Percentiles rank a stretch among this genome's conserved stretches.
phyloP scores from a whole-genome alignment of 1,139 yeast genomes.

The Martiniozyma asiatica region DNA sequence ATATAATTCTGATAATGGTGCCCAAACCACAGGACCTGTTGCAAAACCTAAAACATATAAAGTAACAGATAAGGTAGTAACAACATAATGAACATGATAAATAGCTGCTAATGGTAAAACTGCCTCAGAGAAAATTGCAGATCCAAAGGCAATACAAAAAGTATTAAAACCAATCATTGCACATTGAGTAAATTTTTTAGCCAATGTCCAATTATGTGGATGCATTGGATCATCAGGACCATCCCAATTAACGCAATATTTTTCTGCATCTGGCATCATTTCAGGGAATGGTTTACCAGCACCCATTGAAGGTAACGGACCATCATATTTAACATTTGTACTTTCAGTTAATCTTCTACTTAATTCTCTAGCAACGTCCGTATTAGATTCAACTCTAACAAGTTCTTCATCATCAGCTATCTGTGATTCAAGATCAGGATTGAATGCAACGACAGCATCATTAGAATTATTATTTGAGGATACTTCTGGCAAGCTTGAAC shows the following conservation, averaged over 20 bases:
- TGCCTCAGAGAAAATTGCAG: constrained; percentile 52
- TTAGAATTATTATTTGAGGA: no score
- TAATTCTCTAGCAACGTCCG: constrained; percentile 14
- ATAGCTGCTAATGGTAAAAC: constrained; percentile 28
- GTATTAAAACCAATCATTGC: constrained; percentile 31
- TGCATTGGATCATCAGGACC: constrained; percentile 51
- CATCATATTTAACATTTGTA: constrained; percentile 14
- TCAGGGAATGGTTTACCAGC: constrained; percentile 44
- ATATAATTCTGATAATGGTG: constrained; percentile 64
- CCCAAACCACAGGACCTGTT: constrained; percentile 71
- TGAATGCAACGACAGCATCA: background rate
- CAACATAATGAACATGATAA: constrained; percentile 42
- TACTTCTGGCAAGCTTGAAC: no score
- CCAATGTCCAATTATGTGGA: constrained; percentile 48
- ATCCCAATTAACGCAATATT: constrained; percentile 45
- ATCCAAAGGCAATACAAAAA: constrained; percentile 42
- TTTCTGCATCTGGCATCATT: constrained; percentile 35
- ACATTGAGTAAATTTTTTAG: constrained; percentile 30
- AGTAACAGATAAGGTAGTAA: constrained; percentile 54
- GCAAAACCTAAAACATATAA: constrained; percentile 75
- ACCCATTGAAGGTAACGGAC: constrained; percentile 40
- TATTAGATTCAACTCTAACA: constrained; percentile 13
- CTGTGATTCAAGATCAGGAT: background rate
- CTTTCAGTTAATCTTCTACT: constrained; percentile 22
- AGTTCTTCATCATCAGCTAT: constrained; percentile 2